phyloP scores from a whole-genome alignment of 2,329 filamentous ascomycete species.

The Elsinoe australis region DNA sequence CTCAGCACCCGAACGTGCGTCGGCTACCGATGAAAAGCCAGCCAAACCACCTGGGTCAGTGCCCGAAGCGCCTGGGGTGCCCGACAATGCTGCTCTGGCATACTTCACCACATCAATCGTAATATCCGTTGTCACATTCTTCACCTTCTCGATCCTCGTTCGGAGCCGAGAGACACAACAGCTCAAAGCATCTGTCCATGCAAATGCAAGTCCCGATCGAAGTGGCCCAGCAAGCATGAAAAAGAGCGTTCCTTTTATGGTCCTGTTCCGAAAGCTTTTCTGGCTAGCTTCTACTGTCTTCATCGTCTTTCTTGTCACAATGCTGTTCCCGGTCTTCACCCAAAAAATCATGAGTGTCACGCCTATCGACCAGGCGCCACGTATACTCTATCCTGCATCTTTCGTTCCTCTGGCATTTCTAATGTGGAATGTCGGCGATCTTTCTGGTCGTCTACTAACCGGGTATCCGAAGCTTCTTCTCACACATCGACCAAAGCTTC shows the following conservation, averaged over 20 bases:
- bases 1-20: neutral
- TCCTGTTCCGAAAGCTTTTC: slow-evolving; percentile 67
- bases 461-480: slow-evolving; percentile 50
- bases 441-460: slow-evolving; percentile 66
- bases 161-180: slow-evolving; percentile 40
- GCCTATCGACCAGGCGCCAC: slow-evolving; percentile 39
- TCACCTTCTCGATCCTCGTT: slow-evolving; percentile 68
- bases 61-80: slow-evolving; percentile 34
- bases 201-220: slow-evolving; percentile 12
- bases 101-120: slow-evolving; percentile 85
- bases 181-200: slow-evolving; percentile 18
- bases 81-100: slow-evolving; percentile 67
- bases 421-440: slow-evolving; percentile 86
- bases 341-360: slow-evolving; percentile 39
- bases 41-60: slow-evolving; percentile 1
- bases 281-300: slow-evolving; percentile 73
- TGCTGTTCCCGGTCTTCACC: slow-evolving; percentile 95
- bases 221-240: slow-evolving; percentile 28
- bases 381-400: slow-evolving; percentile 60
- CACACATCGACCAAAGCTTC: slow-evolving; percentile 53
- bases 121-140: slow-evolving; percentile 62
- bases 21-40: slow-evolving; percentile 35
- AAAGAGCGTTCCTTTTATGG: slow-evolving; percentile 51
- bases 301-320: slow-evolving; percentile 73
- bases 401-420: slow-evolving; percentile 90